phyloP scores from a whole-genome alignment of 495 filamentous ascomycete genomes.

The Hypoxylon intermedium region DNA sequence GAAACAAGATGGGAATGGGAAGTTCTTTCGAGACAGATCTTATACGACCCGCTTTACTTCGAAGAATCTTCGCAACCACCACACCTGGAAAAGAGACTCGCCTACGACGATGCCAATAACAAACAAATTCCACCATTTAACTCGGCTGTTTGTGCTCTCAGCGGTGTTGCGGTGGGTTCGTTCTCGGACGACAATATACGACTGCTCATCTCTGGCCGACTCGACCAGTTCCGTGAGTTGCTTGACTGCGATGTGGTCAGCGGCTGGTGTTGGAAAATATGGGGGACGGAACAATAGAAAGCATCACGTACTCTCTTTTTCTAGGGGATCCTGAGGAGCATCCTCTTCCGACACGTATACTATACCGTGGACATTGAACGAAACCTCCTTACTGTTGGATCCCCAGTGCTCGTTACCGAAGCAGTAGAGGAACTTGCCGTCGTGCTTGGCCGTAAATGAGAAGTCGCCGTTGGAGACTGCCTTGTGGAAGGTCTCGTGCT shows the following conservation, averaged over 20 bases:
- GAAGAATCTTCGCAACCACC: conserved; percentile 99
- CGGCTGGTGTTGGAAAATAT: conserved; percentile 7
- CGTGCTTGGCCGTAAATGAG: conserved; percentile 82
- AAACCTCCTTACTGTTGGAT: conserved; percentile 92
- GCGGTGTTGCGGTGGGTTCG: conserved; percentile 96
- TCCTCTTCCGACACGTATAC: conserved; percentile 95
- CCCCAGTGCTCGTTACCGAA: conserved; percentile 98
- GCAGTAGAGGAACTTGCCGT: conserved; percentile 94
- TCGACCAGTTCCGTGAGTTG: conserved; percentile 82
- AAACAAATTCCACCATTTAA: conserved; percentile 99
- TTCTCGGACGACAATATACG: conserved; percentile 95
- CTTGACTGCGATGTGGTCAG: conserved; percentile 66
- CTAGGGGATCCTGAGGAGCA: conserved; percentile 83
- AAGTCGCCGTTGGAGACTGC: conserved; percentile 87
- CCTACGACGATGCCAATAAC: conserved; percentile 88
- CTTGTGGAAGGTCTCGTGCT: conserved; percentile 78
- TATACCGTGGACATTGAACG: conserved; percentile 98
- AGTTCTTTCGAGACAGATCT: neutral
- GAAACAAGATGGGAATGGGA: conserved; percentile 29
- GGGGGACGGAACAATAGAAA: neutral
- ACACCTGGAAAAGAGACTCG: conserved; percentile 96
- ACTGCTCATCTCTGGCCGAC: conserved; percentile 96
- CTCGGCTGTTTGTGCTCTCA: conserved; percentile 94
- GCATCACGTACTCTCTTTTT: conserved; percentile 72
- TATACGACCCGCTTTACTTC: conserved; percentile 69